phyloP scores from a whole-genome alignment of 129 eudicot species.

The carrot (Daucus carota) region DNA sequence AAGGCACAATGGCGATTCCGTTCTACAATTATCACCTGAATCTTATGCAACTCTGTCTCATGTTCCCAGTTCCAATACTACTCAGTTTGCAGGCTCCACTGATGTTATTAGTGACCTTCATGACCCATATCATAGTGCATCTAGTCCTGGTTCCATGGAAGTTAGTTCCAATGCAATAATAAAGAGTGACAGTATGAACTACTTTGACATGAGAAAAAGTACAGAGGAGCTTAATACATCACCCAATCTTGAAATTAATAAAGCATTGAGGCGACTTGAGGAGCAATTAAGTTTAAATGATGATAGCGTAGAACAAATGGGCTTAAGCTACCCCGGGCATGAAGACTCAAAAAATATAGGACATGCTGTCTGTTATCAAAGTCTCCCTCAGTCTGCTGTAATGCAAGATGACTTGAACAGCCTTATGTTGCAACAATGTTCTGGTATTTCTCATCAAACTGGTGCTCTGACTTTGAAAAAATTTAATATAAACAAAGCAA shows the following conservation, averaged over 20 bases:
- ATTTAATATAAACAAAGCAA: neutral
- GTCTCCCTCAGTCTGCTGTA: constrained; percentile 23
- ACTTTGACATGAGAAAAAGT: constrained; percentile 25
- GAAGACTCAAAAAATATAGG: constrained; percentile 40
- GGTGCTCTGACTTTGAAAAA: constrained; percentile 18
- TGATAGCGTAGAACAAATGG: constrained; percentile 40
- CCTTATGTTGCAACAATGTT: constrained; percentile 27
- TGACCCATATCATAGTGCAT: constrained; percentile 42
- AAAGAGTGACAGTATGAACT: constrained; percentile 37
- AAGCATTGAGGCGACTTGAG: constrained; percentile 55
- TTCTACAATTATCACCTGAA: constrained; percentile 34
- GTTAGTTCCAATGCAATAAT: constrained; percentile 48
- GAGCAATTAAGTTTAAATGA: constrained; percentile 83
- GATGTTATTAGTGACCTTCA: constrained; percentile 35
- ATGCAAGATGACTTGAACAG: constrained; percentile 30
- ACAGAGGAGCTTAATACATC: constrained; percentile 27
- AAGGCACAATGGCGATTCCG: constrained; percentile 37
- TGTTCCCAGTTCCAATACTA: constrained; percentile 42
- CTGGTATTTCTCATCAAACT: constrained; percentile 38
- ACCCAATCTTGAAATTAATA: constrained; percentile 40
- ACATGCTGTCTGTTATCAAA: constrained; percentile 26
- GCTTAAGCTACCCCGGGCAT: constrained; percentile 28
- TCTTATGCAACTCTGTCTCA: constrained; percentile 46
- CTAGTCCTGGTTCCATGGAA: constrained; percentile 76
- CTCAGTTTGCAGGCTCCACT: constrained; percentile 41